phyloP scores from a whole-genome alignment of 2,329 filamentous ascomycete species.

The Trichoderma simmonsii region DNA sequence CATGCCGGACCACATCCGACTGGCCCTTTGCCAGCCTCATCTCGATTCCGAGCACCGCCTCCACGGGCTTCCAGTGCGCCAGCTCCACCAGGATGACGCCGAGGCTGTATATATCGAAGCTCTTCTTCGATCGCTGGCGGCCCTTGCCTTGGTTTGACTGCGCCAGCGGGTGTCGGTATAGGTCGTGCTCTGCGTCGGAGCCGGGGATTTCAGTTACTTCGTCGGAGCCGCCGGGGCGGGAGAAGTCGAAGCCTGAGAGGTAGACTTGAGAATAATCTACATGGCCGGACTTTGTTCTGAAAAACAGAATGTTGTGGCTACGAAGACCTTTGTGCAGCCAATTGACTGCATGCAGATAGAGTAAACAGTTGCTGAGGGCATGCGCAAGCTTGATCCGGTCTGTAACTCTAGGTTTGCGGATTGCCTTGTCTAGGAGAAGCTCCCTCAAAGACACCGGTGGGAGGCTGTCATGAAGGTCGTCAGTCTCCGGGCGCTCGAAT shows the following conservation, averaged over 20 bases:
- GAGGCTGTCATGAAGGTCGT: slow-evolving; percentile 34
- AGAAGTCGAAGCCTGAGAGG: slow-evolving; percentile 54
- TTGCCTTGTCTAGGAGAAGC: slow-evolving; percentile 37
- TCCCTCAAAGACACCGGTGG: slow-evolving; percentile 47
- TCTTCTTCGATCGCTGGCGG: slow-evolving; percentile 43
- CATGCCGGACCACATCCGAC: slow-evolving; percentile 37
- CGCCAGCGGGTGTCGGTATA: slow-evolving; percentile 49
- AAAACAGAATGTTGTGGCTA: slow-evolving; percentile 53
- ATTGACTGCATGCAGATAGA: slow-evolving; percentile 54
- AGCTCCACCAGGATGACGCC: slow-evolving; percentile 53
- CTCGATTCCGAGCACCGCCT: slow-evolving; percentile 41
- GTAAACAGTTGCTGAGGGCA: slow-evolving; percentile 49
- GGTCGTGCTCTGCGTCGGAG: slow-evolving; percentile 43
- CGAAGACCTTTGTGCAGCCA: slow-evolving; percentile 60
- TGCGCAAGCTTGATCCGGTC: slow-evolving; percentile 50
- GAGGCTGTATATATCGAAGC: slow-evolving; percentile 51
- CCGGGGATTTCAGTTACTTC: slow-evolving; percentile 50
- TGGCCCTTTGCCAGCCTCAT: slow-evolving; percentile 33
- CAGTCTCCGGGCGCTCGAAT: slow-evolving; percentile 47
- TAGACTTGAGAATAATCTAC: slow-evolving; percentile 42
- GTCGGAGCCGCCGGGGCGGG: slow-evolving; percentile 47
- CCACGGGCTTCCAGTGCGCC: slow-evolving; percentile 50
- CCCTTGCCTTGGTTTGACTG: slow-evolving; percentile 36
- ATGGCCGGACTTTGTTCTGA: slow-evolving; percentile 31
- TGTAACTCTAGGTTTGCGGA: slow-evolving; percentile 48